These are phyloP conservation scores for Aurinia saxatilis DNA, from an alignment of 345 rosid genomes.

Conservation along the genomic window DNA sequence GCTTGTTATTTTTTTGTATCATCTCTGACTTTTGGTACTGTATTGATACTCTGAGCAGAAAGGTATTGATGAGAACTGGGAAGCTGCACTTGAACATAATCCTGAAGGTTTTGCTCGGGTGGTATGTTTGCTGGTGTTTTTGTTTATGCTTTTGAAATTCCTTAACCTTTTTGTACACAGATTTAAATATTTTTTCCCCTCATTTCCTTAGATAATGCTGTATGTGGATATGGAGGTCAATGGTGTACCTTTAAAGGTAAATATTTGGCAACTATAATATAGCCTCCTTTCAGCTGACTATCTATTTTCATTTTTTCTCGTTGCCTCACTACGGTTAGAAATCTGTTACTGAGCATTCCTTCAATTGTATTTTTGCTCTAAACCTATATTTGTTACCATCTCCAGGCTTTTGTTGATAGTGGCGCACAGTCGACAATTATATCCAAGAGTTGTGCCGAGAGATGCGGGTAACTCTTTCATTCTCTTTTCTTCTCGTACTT, in stretches of 20 bases:
- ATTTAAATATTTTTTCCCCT: constrained; percentile 8
- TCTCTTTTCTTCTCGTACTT: neutral
- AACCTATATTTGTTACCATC: constrained; percentile 1
- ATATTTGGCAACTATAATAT: neutral
- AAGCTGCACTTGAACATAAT: constrained; percentile 92
- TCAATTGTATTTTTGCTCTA: neutral
- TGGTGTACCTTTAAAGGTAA: constrained; percentile 88
- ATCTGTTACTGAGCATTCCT: neutral
- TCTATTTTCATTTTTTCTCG: neutral
- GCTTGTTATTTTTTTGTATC: neutral
- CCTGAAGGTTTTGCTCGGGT: constrained; percentile 99
- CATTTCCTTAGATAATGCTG: constrained; percentile 66
- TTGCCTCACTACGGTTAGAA: neutral
- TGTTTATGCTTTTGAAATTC: constrained; percentile 18
- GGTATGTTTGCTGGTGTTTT: constrained; percentile 48
- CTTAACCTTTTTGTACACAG: constrained; percentile 47
- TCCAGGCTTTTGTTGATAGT: constrained; percentile 96
- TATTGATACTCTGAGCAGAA: constrained; percentile 45
- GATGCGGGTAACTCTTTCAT: constrained; percentile 60
- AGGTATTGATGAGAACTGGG: constrained; percentile 99
- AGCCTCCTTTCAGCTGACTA: neutral
- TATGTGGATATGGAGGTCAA: constrained; percentile 99
- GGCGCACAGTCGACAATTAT: constrained; percentile 98
- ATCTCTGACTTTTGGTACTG: neutral
- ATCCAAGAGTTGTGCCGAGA: constrained; percentile 97